Evolutionary conservation across 2,329 filamentous ascomycete genomes (phyloP), one percentile per base, ranked within the genome.

Genomic region (Trichoderma pleuroti): DNA sequence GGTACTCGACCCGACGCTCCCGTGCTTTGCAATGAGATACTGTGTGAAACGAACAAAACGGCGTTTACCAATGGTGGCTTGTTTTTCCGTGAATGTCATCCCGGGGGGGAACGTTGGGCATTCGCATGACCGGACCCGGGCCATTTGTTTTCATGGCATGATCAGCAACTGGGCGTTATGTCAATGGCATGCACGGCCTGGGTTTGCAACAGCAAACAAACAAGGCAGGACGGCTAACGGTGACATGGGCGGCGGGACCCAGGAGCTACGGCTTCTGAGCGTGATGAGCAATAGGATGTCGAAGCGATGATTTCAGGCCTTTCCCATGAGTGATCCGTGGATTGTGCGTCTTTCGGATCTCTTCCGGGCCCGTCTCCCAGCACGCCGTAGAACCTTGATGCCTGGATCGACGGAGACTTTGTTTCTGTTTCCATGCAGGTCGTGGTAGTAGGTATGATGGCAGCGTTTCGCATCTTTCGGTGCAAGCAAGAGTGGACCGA

Each of bases 401-500:
- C 21, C 21, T 60, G 57, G 30, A 34, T 60, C 14, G 57, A 39
- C 18, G 32, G 32, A 16, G 3, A 9, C 32, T 21, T 26, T 24
- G 30, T 18, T 64, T 54, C 32, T 32, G 62, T 64, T 54, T 64
- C 42, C 30, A 30, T 46, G 30, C 14, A 52, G 10, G 56, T 34
- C 16, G 56, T 59, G 30, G 28, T n/a, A 42, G 26, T 28, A 28
- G 3, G 26, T n/a, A 42, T 16, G n/a, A 8, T 42, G 18, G 39
- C 56, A 32, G 18, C 28, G 56, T 59, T 59, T 59, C 28, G 56
- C 56, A 61, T 61, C 57, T 18, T 39, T 18, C 12, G n/a, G 18
- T 34, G n/a, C 57, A 52, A 42, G 54, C 34, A 62, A 62, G 32
- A 42, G 63, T 61, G 56, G 70, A 56, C 54, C 64, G 57, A 62